Evolutionary conservation across 148 eudicot genomes (phyloP), one percentile per base, ranked within the genome.

Genomic region (Cornus controversa): DNA sequence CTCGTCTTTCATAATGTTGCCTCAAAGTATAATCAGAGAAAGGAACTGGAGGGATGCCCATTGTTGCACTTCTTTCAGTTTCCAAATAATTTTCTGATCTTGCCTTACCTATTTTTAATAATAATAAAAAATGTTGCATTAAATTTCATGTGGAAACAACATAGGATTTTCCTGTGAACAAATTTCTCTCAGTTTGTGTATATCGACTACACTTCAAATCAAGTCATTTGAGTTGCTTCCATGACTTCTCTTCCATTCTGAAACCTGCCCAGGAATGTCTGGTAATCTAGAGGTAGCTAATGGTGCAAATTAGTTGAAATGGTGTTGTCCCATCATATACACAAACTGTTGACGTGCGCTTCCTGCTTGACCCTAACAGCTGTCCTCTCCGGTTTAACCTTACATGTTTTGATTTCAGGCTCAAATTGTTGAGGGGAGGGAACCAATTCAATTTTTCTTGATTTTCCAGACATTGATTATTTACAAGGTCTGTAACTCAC

Each of bases 371-470:
- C 69, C 45, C 9, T 20, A 18, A 22, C 64, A 23, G 23, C 13
- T 45, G 58, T 73, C 68, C 24, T 67, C 45, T 40, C 4, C 10
- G 36, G 28, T 20, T 54, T 82, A 62, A 28, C 75, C 62, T 74
- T 81, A 0, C 28, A 58, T 77, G 27, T 64, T 4, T 70, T 80
- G 54, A 70, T 82, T 81, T 37, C 79, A 87, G 90, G 90, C 83
- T 71, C 87, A 75, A 78, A 78, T 87, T 71, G n/a, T 66, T 54
- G 81, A 85, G 71, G 84, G 80, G 47, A 80, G 68, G 79, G 90
- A 87, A 71, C 87, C 90, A 47, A 80, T 66, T 53, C 82, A 87
- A 37, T 82, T 87, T 64, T 84, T 85, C 75, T 78, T 60, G 60
- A 84, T 84, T 16, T 69, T 81, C 36, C 85, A 80, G 80, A 82